A percentile compares a stretch with the other conserved stretches of the same genome.
Conservation (phyloP, 768 basidiomycete species). For the Suillus subluteus region DNA sequence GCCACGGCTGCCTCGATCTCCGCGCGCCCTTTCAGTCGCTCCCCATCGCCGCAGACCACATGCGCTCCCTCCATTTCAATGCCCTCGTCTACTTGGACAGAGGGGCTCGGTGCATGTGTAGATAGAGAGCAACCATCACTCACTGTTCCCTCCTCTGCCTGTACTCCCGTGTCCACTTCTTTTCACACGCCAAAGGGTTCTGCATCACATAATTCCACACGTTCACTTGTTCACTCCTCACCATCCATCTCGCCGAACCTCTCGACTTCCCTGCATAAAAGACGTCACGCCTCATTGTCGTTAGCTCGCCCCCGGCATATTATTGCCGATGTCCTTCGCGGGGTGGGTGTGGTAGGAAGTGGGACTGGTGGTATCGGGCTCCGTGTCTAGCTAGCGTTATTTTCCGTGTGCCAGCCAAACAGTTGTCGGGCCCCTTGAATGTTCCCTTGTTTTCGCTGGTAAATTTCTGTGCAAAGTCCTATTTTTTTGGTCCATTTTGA, state of each 20-base stretch:
- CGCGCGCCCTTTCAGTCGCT: slow-evolving; percentile 15
- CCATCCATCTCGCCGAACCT: slow-evolving; percentile 15
- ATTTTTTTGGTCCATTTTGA: not conserved
- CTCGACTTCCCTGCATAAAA: slow-evolving; percentile 18
- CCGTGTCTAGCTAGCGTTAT: not conserved
- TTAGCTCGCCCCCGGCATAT: slow-evolving; percentile 25
- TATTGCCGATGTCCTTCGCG: slow-evolving; percentile 44
- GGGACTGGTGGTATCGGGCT: slow-evolving; percentile 10
- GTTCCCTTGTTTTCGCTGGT: not conserved
- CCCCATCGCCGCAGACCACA: slow-evolving; percentile 17
- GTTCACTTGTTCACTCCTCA: slow-evolving; percentile 15
- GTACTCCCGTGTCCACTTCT: slow-evolving; percentile 10
- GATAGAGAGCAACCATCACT: not conserved
- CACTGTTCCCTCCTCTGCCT: not conserved
- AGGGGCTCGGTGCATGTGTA: not conserved
- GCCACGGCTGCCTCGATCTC: slow-evolving; percentile 29
- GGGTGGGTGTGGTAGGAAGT: slow-evolving; percentile 42
- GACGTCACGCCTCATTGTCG: slow-evolving; percentile 16
- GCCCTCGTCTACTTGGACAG: not conserved
- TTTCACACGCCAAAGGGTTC: slow-evolving; percentile 17
- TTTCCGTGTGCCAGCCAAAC: not conserved
- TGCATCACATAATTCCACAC: slow-evolving; percentile 1
- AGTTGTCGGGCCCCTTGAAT: not conserved
- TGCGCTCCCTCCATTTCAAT: slow-evolving; percentile 11
- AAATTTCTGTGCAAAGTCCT: not conserved